Evolutionary conservation across 306 rosid species (phyloP), one percentile per base, ranked within the genome.

Genomic region (Casuarina cunninghamiana): DNA sequence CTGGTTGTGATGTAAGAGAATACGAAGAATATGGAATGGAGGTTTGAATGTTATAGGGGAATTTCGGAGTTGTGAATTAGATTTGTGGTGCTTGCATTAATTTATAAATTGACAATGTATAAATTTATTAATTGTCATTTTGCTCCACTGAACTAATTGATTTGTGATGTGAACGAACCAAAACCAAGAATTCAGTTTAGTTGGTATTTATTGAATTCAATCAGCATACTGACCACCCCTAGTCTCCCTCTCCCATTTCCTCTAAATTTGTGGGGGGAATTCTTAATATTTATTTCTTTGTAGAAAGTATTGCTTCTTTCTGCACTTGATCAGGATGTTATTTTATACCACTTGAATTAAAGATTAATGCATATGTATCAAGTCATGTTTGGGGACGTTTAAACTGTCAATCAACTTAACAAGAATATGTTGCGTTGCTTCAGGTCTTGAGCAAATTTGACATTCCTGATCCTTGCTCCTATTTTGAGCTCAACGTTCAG

Each of bases 391-490:
- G 50, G 16, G 13, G 50, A 26, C 32, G 17, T n/a, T 41, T 17
- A 38, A 3, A 77, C 44, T 53, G 49, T 15, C 35, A 66, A 1
- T 41, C 13, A 16, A 41, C 71, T 67, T 67, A 42, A 3, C 42
- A 50, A 42, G 7, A 67, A 17, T 67, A n/a, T 81, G 19, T 51
- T 75, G 43, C 74, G 55, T 75, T 37, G 13, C 62, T 78, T 79
- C 97, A 95, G 97, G 97, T 95, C 46, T 80, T 92, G 42, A 85
- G 78, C 83, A 93, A 92, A 87, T 95, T 93, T 0, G 91, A 95
- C 88, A 91, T 95, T 83, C 84, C 96, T 2, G 97, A 95, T 86
- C 97, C 97, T 0, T 95, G 98, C 93, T 95, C 98, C 71, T 92
- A 82, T 43, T 93, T 89, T 38, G 97, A 95, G 81, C 84, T 95